A percentile compares a stretch with the other conserved stretches of the same genome.
Conservation (phyloP, 345 rosid genomes). For the Sisymbrium irio region DNA sequence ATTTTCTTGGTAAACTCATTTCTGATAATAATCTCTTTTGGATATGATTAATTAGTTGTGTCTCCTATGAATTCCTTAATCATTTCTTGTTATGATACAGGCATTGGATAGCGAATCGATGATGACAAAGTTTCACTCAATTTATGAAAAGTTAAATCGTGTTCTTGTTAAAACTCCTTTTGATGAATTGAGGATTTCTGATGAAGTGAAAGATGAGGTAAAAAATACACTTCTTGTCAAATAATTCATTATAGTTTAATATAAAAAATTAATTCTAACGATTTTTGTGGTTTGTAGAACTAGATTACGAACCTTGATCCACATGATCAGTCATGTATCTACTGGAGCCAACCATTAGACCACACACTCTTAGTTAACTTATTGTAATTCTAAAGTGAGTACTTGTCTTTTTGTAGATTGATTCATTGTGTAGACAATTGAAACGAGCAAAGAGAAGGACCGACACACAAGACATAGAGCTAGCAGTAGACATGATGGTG, state of each 20-base stretch:
- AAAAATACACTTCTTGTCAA: background rate
- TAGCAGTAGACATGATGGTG: conserved; percentile 79
- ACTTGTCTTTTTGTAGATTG: conserved; percentile 37
- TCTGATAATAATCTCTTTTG: background rate
- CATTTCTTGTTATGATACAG: conserved; percentile 26
- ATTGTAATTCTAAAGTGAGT: background rate
- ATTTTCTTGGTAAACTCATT: background rate
- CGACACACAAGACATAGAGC: conserved; percentile 80
- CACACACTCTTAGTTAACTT: background rate
- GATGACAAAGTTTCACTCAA: conserved; percentile 45
- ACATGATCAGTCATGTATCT: background rate
- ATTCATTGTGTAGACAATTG: conserved; percentile 50
- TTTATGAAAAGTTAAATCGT: conserved; percentile 45
- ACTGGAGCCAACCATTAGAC: background rate
- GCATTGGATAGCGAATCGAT: conserved; percentile 60
- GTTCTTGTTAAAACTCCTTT: conserved; percentile 46
- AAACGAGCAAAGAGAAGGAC: conserved; percentile 59
- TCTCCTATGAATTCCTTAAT: background rate
- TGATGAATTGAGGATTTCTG: conserved; percentile 53
- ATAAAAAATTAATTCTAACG: too few relatives aligned
- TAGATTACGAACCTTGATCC: background rate
- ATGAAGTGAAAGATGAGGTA: conserved; percentile 64
- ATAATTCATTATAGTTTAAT: too few relatives aligned
- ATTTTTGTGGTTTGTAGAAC: background rate
- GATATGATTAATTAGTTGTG: background rate